Conservation (phyloP, 129 eudicot genomes). For the Artemisia argyi region DNA sequence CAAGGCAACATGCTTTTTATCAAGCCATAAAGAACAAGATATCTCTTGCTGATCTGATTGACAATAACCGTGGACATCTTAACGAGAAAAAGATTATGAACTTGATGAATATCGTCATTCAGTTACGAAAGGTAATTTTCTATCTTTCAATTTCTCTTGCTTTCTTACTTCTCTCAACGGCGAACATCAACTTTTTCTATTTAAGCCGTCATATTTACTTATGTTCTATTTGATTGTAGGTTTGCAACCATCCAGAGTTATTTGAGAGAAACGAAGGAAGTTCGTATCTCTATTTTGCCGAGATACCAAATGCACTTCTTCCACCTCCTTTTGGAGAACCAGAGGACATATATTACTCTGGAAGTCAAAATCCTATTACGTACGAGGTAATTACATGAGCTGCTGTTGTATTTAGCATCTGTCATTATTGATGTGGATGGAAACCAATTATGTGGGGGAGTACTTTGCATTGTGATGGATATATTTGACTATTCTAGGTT, state of each 20-base stretch:
- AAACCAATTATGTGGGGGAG: no score
- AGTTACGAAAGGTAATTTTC: conserved; percentile 61
- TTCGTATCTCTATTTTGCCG: conserved; percentile 81
- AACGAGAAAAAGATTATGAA: conserved; percentile 66
- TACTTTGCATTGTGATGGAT: no score
- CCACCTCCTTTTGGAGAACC: conserved; percentile 89
- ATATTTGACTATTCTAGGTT: no score
- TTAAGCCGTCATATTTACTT: background rate
- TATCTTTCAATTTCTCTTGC: background rate
- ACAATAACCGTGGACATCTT: conserved; percentile 72
- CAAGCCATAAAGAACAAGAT: conserved; percentile 93
- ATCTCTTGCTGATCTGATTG: conserved; percentile 82
- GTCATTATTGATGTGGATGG: no score
- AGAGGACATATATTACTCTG: conserved; percentile 81
- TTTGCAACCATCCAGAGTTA: conserved; percentile 98
- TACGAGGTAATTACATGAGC: conserved; percentile 5
- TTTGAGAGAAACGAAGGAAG: conserved; percentile 99
- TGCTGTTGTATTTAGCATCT: background rate
- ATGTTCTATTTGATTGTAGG: conserved; percentile 49
- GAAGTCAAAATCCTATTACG: conserved; percentile 74
- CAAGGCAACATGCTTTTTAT: conserved; percentile 85
- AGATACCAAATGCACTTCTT: conserved; percentile 74
- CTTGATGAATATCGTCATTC: conserved; percentile 89
- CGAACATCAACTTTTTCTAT: background rate
- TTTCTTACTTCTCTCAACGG: background rate